Conservation (phyloP, 2,329 filamentous ascomycete species). For the Paecilomyces variotii region DNA sequence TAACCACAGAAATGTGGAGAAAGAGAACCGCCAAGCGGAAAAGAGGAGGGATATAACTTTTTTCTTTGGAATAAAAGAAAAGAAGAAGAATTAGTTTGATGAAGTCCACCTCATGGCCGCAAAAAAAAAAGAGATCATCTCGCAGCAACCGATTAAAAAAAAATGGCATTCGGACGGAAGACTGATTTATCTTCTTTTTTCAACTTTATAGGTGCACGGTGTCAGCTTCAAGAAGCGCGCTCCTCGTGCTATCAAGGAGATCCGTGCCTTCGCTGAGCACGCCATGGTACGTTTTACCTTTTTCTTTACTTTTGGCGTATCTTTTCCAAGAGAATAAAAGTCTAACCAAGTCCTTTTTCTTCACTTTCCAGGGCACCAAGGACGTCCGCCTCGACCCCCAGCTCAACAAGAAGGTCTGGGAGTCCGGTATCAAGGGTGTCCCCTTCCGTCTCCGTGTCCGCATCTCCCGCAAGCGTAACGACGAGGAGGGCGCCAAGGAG, state of each 20-base stretch:
- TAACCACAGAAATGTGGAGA: constrained; percentile 5
- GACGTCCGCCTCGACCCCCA: constrained; percentile 98
- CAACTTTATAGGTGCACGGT: constrained; percentile 71
- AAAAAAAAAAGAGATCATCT: constrained; percentile 13
- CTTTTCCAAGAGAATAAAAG: not conserved
- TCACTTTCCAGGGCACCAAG: constrained; percentile 64
- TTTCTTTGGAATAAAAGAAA: constrained; percentile 12
- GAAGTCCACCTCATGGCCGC: constrained; percentile 56
- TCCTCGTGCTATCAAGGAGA: constrained; percentile 98
- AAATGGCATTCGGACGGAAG: constrained; percentile 54
- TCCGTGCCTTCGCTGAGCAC: constrained; percentile 84
- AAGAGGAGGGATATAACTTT: constrained; percentile 2
- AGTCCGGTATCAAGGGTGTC: constrained; percentile 97
- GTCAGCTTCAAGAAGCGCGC: constrained; percentile 99
- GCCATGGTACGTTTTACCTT: constrained; percentile 72
- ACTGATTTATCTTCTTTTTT: constrained; percentile 49
- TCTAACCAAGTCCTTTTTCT: constrained; percentile 3
- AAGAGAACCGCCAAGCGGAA: not conserved
- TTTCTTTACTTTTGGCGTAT: not conserved
- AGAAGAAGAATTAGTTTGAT: constrained; percentile 56
- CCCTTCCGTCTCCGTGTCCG: constrained; percentile 95
- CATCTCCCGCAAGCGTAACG: constrained; percentile 99
- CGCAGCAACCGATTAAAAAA: constrained; percentile 4
- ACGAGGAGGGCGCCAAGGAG: constrained; percentile 99
- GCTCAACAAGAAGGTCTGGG: constrained; percentile 99